Percentiles rank a stretch among this genome's conserved stretches.
Conservation (phyloP, 495 filamentous ascomycete species). For the Pyronema domesticum region DNA sequence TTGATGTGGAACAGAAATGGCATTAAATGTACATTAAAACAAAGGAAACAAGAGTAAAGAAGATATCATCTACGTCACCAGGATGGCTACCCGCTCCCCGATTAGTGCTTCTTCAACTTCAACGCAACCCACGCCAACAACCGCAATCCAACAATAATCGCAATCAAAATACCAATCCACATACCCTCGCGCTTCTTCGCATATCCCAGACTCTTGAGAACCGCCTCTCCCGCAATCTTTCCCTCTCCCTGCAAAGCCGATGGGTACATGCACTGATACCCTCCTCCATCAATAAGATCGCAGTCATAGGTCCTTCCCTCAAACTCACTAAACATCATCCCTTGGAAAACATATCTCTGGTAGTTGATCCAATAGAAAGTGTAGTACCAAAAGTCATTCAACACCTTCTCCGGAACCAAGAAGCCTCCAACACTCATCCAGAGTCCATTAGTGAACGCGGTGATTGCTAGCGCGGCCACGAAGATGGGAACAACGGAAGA, state of each 20-base stretch:
- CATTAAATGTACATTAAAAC: too few species aligned
- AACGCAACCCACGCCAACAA: slow-evolving; percentile 34
- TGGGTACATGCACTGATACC: slow-evolving; percentile 52
- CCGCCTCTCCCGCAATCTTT: slow-evolving; percentile 45
- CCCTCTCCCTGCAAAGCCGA: slow-evolving; percentile 45
- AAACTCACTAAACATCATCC: slow-evolving; percentile 86
- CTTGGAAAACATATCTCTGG: slow-evolving; percentile 60
- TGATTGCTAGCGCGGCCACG: slow-evolving; percentile 54
- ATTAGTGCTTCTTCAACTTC: slow-evolving; percentile 4
- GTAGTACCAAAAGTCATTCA: slow-evolving; percentile 73
- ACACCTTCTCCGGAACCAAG: slow-evolving; percentile 46
- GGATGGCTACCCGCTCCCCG: not conserved
- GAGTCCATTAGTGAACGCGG: slow-evolving; percentile 66
- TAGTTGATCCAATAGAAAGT: slow-evolving; percentile 65
- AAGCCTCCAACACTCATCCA: slow-evolving; percentile 79
- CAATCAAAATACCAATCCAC: slow-evolving; percentile 59
- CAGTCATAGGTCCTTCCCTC: slow-evolving; percentile 42
- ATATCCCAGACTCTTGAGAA: slow-evolving; percentile 52
- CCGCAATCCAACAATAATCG: slow-evolving; percentile 54
- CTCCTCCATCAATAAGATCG: slow-evolving; percentile 17
- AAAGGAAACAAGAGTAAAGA: too few species aligned
- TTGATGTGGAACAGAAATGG: too few species aligned
- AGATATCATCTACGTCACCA: too few species aligned
- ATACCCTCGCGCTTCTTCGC: slow-evolving; percentile 41
- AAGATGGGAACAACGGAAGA: slow-evolving; percentile 58